These are phyloP conservation scores for Hippophae gyantsensis DNA, from an alignment of 306 rosid species.

Conservation along the genomic window DNA sequence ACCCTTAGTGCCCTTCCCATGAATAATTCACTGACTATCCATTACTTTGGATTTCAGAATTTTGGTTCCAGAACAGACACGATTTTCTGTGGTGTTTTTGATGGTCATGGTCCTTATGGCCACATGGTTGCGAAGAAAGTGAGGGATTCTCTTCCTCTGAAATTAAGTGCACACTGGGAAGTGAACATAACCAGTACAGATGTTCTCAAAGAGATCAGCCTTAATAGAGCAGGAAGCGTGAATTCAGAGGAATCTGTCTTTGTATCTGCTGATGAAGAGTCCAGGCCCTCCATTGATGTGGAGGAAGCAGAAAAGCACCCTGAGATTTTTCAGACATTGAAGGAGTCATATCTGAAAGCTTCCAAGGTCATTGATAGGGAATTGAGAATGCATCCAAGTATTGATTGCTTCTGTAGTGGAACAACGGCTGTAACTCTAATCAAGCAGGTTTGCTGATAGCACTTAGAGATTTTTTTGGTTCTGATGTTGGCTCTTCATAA, in stretches of 20 bases:
- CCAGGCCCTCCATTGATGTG: constrained; percentile 40
- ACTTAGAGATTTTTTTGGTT: constrained; percentile 9
- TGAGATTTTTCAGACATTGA: constrained; percentile 62
- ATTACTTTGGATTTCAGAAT: constrained; percentile 43
- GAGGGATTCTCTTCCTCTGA: constrained; percentile 94
- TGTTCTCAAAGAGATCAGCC: constrained; percentile 61
- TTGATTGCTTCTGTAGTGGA: constrained; percentile 94
- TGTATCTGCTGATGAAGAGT: constrained; percentile 62
- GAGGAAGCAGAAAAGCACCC: constrained; percentile 65
- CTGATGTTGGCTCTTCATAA: constrained; percentile 8
- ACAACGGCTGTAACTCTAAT: constrained; percentile 90
- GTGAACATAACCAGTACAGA: constrained; percentile 41
- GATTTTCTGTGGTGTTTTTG: constrained; percentile 93
- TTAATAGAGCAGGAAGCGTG: constrained; percentile 53
- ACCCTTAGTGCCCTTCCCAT: background rate
- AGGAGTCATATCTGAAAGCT: constrained; percentile 77
- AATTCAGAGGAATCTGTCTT: constrained; percentile 52
- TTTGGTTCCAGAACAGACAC: constrained; percentile 74
- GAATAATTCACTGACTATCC: constrained; percentile 10
- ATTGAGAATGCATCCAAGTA: constrained; percentile 52
- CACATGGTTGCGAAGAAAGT: constrained; percentile 98
- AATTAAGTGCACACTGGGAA: constrained; percentile 84
- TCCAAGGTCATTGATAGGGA: constrained; percentile 88
- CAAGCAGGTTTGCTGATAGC: constrained; percentile 59
- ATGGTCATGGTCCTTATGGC: constrained; percentile 96